Conservation (phyloP, 1,284 basidiomycete genomes). For the Rhodotorula sp. region DNA sequence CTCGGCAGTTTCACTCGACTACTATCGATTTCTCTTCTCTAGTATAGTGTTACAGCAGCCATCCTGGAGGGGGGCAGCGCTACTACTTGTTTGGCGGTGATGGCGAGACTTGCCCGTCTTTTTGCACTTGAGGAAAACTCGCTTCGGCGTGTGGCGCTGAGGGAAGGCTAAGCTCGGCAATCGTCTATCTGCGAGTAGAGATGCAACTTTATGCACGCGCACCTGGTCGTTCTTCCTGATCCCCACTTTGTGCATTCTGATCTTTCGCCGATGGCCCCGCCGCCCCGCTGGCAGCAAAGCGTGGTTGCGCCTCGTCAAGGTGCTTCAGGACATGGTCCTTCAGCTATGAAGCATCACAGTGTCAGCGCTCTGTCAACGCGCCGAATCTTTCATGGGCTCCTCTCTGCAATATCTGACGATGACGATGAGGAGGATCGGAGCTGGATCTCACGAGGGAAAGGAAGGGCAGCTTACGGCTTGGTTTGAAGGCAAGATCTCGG, state of each 20-base stretch:
- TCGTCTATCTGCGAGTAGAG: too few relatives aligned
- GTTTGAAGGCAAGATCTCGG: not conserved
- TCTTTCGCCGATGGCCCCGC: not conserved
- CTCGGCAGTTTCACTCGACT: too few relatives aligned
- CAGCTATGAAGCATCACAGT: not conserved
- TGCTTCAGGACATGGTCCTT: constrained; percentile 3
- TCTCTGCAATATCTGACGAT: too few relatives aligned
- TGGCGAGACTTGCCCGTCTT: not conserved
- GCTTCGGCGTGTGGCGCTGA: not conserved
- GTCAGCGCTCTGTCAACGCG: too few relatives aligned
- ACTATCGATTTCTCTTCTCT: not conserved
- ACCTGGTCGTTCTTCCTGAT: not conserved
- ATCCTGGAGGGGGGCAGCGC: too few relatives aligned
- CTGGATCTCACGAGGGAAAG: not conserved
- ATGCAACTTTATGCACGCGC: too few relatives aligned
- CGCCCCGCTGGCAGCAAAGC: too few relatives aligned
- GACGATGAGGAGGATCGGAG: too few relatives aligned
- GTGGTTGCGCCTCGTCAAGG: constrained; percentile 7
- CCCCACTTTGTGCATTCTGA: not conserved
- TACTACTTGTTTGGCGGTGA: too few relatives aligned
- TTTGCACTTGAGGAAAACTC: not conserved
- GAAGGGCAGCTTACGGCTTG: not conserved
- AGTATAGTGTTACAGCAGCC: not conserved
- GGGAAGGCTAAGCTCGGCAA: too few relatives aligned
- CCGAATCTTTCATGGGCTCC: not conserved